Conservation (phyloP, 75 land plant species). For the Sequoia sempervirens region DNA sequence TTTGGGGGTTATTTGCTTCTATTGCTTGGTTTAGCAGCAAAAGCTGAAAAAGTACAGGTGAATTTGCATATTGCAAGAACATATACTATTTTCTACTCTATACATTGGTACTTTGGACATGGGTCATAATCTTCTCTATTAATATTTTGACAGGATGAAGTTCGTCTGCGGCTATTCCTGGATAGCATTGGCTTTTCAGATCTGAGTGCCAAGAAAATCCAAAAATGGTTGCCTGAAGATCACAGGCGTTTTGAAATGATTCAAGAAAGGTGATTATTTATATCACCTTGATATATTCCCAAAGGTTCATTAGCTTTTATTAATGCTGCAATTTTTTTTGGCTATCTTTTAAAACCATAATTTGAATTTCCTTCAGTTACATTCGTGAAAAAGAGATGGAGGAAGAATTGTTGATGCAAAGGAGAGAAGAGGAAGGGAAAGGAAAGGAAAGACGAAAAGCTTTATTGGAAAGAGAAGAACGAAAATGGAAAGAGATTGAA, state of each 20-base stretch:
- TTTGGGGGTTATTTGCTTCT: conserved; percentile 99
- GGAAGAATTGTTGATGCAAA: conserved; percentile 88
- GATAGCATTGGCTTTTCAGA: conserved; percentile 97
- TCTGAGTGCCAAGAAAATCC: conserved; percentile 92
- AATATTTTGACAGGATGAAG: conserved; percentile 76
- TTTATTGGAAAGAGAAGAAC: conserved; percentile 89
- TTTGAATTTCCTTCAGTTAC: conserved; percentile 45
- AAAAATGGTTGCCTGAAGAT: conserved; percentile 98
- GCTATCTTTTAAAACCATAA: neutral
- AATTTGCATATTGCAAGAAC: neutral
- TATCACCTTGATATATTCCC: neutral
- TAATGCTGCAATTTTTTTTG: neutral
- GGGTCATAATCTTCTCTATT: neutral
- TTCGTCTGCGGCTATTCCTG: conserved; percentile 89
- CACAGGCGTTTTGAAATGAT: conserved; percentile 90
- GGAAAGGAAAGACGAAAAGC: conserved; percentile 97
- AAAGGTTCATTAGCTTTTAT: neutral
- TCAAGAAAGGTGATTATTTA: conserved; percentile 75
- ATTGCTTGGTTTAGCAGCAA: conserved; percentile 91
- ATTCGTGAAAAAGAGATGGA: conserved; percentile 98
- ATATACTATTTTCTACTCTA: neutral
- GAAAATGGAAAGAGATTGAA: conserved; percentile 96
- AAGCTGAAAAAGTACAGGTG: conserved; percentile 96
- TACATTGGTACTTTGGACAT: neutral
- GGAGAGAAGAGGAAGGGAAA: conserved; percentile 98